Conservation (phyloP, 2,329 filamentous ascomycete genomes). For the Aureobasidium sp. region DNA sequence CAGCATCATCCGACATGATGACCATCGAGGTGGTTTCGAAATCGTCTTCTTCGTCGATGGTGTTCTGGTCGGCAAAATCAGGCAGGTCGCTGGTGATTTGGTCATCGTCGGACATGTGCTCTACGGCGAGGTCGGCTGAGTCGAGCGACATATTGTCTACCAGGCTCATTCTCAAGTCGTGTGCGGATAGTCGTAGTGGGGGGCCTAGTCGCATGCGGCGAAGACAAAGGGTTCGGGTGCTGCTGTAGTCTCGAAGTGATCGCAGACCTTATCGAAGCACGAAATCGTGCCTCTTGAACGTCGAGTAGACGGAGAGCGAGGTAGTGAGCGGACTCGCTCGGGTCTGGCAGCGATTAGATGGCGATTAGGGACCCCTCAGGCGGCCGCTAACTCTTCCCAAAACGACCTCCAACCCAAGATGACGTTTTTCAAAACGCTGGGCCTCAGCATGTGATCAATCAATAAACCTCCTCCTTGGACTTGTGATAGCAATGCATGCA, state of each 20-base stretch:
- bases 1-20: slow-evolving; percentile 31
- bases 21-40: slow-evolving; percentile 10
- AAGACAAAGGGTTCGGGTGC: neutral
- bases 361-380: slow-evolving; percentile 2
- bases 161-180: neutral
- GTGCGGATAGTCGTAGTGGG: neutral
- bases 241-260: too few species aligned
- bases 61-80: neutral
- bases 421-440: slow-evolving; percentile 1
- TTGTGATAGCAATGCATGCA: neutral
- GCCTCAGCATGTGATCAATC: slow-evolving; percentile 2
- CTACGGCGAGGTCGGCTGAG: neutral
- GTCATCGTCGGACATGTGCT: slow-evolving; percentile 6
- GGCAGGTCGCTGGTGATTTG: slow-evolving; percentile 1
- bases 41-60: slow-evolving; percentile 3
- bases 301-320: neutral
- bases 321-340: neutral
- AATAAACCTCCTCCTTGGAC: neutral
- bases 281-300: neutral
- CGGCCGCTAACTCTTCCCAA: neutral
- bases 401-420: neutral
- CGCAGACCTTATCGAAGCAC: neutral
- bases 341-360: neutral
- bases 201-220: neutral
- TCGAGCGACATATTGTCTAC: slow-evolving; percentile 4